These are phyloP conservation scores for Phytophthora macrochlamydospora DNA, from an alignment of 352 stramenopile genomes.

Conservation along the genomic window DNA sequence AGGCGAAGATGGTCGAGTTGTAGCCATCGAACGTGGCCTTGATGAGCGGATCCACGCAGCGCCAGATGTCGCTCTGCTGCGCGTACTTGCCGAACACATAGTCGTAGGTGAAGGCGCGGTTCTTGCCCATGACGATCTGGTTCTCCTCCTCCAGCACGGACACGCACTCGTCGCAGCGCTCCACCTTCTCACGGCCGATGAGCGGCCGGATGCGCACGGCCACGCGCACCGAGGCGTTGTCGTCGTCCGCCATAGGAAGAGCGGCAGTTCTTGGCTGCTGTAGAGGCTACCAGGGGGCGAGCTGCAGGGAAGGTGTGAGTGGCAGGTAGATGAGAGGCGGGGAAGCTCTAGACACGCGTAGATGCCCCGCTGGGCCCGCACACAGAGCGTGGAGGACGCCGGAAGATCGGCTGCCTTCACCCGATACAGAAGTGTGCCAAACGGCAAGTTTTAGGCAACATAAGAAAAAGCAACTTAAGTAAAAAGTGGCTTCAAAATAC, in stretches of 20 bases:
- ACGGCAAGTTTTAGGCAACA: too few relatives aligned
- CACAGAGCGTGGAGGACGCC: too few relatives aligned
- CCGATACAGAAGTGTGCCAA: too few relatives aligned
- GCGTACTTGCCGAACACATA: slow-evolving; percentile 89
- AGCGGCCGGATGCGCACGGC: slow-evolving; percentile 86
- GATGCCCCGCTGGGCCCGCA: too few relatives aligned
- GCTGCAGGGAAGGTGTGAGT: too few relatives aligned
- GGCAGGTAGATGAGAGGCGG: too few relatives aligned
- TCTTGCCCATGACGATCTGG: slow-evolving; percentile 90
- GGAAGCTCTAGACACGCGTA: too few relatives aligned
- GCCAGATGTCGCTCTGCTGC: slow-evolving; percentile 87
- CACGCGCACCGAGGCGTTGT: slow-evolving; percentile 74
- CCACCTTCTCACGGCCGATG: slow-evolving; percentile 88
- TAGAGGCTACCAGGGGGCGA: too few relatives aligned
- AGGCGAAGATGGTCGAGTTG: slow-evolving; percentile 91
- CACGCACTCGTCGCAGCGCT: slow-evolving; percentile 88
- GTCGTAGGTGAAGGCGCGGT: slow-evolving; percentile 91
- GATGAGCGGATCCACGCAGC: slow-evolving; percentile 82
- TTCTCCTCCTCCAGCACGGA: slow-evolving; percentile 82
- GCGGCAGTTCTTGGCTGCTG: background rate
- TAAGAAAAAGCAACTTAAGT: too few relatives aligned
- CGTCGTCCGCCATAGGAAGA: slow-evolving; percentile 46
- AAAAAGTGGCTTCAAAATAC: too few relatives aligned
- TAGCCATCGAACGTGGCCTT: slow-evolving; percentile 88
- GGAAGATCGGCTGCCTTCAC: too few relatives aligned